Conservation (phyloP, 2,329 filamentous ascomycete genomes). For the Hypoxylon sp. region DNA sequence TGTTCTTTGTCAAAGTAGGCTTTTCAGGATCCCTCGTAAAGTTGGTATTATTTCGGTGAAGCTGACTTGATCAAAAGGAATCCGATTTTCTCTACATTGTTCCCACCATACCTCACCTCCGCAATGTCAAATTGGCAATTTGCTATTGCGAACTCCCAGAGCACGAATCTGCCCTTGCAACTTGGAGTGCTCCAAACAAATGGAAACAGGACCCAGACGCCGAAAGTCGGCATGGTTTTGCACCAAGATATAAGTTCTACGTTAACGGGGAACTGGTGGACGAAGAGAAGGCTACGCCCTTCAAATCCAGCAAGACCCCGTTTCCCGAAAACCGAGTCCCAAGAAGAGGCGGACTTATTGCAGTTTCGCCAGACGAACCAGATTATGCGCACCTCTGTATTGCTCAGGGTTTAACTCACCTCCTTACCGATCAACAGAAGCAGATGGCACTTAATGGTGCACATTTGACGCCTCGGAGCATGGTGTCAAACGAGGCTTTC, state of each 20-base stretch:
- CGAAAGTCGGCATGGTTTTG: conserved; percentile 66
- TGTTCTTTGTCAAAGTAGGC: conserved; percentile 77
- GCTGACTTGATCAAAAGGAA: conserved; percentile 59
- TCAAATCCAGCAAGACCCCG: conserved; percentile 66
- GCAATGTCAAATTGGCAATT: conserved; percentile 68
- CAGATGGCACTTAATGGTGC: conserved; percentile 63
- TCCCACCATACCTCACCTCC: conserved; percentile 71
- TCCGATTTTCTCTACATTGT: conserved; percentile 74
- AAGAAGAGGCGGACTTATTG: conserved; percentile 65
- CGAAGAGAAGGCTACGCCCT: conserved; percentile 65
- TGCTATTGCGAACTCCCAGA: conserved; percentile 73
- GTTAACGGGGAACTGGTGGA: conserved; percentile 68
- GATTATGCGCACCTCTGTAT: conserved; percentile 69
- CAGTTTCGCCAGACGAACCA: conserved; percentile 69
- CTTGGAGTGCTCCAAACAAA: conserved; percentile 63
- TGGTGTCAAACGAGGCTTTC: conserved; percentile 52
- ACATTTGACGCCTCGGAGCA: conserved; percentile 63
- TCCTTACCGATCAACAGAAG: conserved; percentile 63
- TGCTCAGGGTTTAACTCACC: conserved; percentile 70
- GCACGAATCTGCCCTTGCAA: conserved; percentile 61
- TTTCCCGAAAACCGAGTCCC: conserved; percentile 70
- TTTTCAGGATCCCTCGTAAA: neutral
- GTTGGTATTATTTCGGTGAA: neutral
- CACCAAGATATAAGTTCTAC: conserved; percentile 71
- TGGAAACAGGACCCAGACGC: conserved; percentile 73